Evolutionary conservation across 768 basidiomycete species (phyloP).

Genomic region (Strobilomyces dryophilus): DNA sequence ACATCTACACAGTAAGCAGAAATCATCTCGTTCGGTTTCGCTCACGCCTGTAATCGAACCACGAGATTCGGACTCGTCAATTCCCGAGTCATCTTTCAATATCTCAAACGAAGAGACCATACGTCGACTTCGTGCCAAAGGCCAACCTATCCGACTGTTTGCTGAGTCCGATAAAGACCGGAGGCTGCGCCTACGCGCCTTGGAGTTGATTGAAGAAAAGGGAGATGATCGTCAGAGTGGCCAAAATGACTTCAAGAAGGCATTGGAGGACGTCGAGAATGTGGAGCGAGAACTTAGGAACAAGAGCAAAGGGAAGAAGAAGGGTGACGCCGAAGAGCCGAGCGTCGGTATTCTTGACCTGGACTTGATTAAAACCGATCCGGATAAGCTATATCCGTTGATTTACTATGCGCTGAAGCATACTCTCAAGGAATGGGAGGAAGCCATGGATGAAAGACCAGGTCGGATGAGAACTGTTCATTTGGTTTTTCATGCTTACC

Average conservation of each 20-base stretch:
- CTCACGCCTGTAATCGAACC: constrained; percentile 34
- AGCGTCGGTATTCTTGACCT: constrained; percentile 69
- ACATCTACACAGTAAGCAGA: constrained; percentile 47
- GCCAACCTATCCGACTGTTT: constrained; percentile 92
- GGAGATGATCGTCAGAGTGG: constrained; percentile 75
- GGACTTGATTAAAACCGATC: constrained; percentile 79
- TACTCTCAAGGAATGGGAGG: constrained; percentile 93
- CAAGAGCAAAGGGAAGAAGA: constrained; percentile 57
- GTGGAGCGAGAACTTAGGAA: constrained; percentile 63
- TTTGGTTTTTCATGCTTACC: constrained; percentile 1
- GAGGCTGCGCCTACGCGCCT: constrained; percentile 79
- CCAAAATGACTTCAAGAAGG: constrained; percentile 94
- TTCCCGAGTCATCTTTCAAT: constrained; percentile 56
- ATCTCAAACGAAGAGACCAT: constrained; percentile 92
- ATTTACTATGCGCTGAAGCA: constrained; percentile 96
- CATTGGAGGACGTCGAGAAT: constrained; percentile 81
- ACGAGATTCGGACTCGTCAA: constrained; percentile 38
- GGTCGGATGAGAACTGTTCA: constrained; percentile 42
- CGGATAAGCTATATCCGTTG: constrained; percentile 92
- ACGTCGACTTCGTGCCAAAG: constrained; percentile 83
- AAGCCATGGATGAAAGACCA: constrained; percentile 90
- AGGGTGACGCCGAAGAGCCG: constrained; percentile 49
- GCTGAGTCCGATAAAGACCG: constrained; percentile 95
- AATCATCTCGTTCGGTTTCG: constrained; percentile 36
- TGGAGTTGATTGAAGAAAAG: constrained; percentile 94